Conservation (phyloP, 2,329 filamentous ascomycete species). For the Aspergillus sp. region DNA sequence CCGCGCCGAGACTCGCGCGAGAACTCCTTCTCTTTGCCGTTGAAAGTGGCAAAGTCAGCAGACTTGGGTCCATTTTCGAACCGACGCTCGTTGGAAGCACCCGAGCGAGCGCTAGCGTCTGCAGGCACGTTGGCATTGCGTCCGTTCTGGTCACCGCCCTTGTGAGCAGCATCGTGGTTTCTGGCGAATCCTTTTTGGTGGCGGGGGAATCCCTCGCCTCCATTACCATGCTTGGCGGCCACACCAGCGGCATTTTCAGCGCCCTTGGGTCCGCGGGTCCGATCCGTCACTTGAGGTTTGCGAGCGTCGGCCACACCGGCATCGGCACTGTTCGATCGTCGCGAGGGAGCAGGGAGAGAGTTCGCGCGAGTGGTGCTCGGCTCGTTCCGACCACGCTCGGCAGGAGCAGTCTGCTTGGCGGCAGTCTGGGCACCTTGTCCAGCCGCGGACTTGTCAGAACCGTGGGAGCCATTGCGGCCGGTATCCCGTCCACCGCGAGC, state of each 20-base stretch:
- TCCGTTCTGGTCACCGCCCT: conserved; percentile 25
- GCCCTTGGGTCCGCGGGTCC: conserved; percentile 30
- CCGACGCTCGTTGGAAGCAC: conserved; percentile 33
- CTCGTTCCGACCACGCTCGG: conserved; percentile 37
- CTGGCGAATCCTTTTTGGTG: conserved; percentile 35
- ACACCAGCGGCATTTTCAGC: conserved; percentile 27
- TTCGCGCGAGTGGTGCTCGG: conserved; percentile 36
- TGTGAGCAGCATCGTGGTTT: conserved; percentile 30
- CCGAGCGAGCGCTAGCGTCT: conserved; percentile 32
- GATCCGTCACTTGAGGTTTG: conserved; percentile 32
- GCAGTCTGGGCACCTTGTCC: conserved; percentile 26
- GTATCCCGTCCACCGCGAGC: conserved; percentile 55
- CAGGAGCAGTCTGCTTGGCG: conserved; percentile 29
- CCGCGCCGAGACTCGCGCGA: conserved; percentile 39
- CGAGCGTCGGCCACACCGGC: conserved; percentile 30
- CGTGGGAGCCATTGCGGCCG: conserved; percentile 45
- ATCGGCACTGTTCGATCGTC: conserved; percentile 37
- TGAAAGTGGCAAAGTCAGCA: conserved; percentile 33
- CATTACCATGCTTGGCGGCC: conserved; percentile 29
- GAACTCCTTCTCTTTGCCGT: conserved; percentile 35
- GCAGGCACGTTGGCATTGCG: conserved; percentile 29
- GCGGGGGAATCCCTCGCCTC: conserved; percentile 29
- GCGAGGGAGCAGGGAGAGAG: conserved; percentile 38
- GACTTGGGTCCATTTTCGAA: conserved; percentile 40
- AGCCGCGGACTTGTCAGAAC: conserved; percentile 34